A percentile compares a stretch with the other conserved stretches of the same genome.
phyloP scores from a whole-genome alignment of 177 flowering plant species.

The Telopea speciosissima region DNA sequence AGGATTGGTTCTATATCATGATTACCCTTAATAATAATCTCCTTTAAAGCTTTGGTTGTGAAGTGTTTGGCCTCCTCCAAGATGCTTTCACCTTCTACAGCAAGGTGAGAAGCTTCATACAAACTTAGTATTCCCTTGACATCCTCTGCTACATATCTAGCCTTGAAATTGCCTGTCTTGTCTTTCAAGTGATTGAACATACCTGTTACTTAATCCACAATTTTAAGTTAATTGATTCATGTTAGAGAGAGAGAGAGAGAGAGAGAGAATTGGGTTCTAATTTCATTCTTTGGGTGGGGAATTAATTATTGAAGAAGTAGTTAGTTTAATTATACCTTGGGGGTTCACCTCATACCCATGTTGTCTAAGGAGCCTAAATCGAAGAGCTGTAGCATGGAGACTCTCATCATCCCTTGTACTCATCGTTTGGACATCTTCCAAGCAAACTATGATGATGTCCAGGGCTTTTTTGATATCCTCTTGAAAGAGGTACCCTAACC shows the following conservation, averaged over 20 bases:
- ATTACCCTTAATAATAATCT: not conserved
- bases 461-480: not conserved
- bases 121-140: slow-evolving; percentile 34
- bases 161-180: not conserved
- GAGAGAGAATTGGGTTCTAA: too few relatives aligned
- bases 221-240: not conserved
- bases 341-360: not conserved
- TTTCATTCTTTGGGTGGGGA: too few relatives aligned
- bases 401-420: not conserved
- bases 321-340: too few relatives aligned
- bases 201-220: not conserved
- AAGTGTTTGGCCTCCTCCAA: slow-evolving; percentile 38
- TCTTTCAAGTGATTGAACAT: too few relatives aligned
- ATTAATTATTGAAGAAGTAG: too few relatives aligned
- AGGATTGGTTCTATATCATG: not conserved
- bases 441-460: not conserved
- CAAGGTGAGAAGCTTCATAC: slow-evolving; percentile 42
- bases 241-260: not conserved
- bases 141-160: slow-evolving; percentile 19
- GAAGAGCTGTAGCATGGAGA: not conserved
- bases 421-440: not conserved
- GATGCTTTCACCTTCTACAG: slow-evolving; percentile 30
- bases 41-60: slow-evolving; percentile 15
- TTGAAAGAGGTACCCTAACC: not conserved
- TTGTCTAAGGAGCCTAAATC: not conserved